Evolutionary conservation across 345 rosid genomes (phyloP), one percentile per base, ranked within the genome.

Genomic region (Rhodomyrtus tomentosa): DNA sequence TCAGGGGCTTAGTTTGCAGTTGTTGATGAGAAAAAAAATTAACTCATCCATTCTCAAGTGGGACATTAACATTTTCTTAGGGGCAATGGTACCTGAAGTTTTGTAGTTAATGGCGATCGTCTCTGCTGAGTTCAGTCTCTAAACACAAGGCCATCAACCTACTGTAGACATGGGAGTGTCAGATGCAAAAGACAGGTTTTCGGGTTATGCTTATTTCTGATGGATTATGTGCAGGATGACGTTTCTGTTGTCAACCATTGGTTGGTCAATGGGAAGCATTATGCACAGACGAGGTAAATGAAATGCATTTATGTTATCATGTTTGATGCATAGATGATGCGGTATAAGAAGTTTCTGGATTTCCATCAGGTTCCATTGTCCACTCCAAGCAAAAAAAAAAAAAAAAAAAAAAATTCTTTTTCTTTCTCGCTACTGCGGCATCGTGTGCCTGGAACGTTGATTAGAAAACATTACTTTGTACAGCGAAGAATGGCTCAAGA

Each of bases 401-500:
- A n/a, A n/a, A n/a, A n/a, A n/a, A n/a, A n/a, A n/a, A n/a, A n/a
- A n/a, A n/a, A n/a, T n/a, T 22, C 7, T 79, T n/a, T 52, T 5
- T 48, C 10, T 45, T 45, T 45, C 11, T 45, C 4, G 10, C n/a
- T 51, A 74, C 16, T 15, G 15, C n/a, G 2, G 29, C 32, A 42
- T 49, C 13, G 62, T 50, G 48, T 8, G 4, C 50, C 16, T 82
- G 45, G 29, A 52, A 80, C 2, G 16, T 82, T 50, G 5, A 40
- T 32, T n/a, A 74, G 32, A 36, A 36, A 2, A 21, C 1, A 68
- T 68, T 20, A 11, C 45, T 68, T 21, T 24, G 49, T 90, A 82
- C 91, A 94, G 98, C 84, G 97, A 93, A 90, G 98, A 93, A 85
- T 94, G 95, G 96, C 97, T 93, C 38, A 95, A 91, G 85, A 93